Conservation (phyloP, 768 basidiomycete genomes). For the Amanita phalloides region DNA sequence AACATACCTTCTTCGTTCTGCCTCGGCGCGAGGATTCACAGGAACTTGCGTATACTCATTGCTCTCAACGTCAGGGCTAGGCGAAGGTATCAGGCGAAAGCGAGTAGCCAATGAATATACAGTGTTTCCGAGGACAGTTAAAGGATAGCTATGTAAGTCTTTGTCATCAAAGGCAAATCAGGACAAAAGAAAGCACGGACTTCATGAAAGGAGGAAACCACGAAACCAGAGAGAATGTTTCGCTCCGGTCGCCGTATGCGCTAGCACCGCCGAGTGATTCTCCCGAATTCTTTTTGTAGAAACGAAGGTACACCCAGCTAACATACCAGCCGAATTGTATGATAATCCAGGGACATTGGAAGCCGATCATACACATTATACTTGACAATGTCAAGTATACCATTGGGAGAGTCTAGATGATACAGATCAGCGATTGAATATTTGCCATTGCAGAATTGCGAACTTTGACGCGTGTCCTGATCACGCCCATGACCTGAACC, state of each 20-base stretch:
- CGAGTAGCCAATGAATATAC: constrained; percentile 57
- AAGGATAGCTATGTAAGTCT: constrained; percentile 45
- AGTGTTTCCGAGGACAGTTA: constrained; percentile 55
- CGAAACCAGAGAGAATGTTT: constrained; percentile 88
- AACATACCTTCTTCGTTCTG: constrained; percentile 82
- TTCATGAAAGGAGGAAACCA: constrained; percentile 98
- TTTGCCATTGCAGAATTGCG: constrained; percentile 7
- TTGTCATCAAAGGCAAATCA: constrained; percentile 1
- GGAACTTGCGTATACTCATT: constrained; percentile 68
- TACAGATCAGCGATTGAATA: constrained; percentile 2
- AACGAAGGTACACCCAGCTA: constrained; percentile 89
- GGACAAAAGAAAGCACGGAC: constrained; percentile 35
- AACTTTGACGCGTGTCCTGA: constrained; percentile 88
- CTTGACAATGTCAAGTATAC: constrained; percentile 86
- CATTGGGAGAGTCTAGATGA: constrained; percentile 81
- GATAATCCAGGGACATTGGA: constrained; percentile 83
- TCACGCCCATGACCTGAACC: constrained; percentile 79
- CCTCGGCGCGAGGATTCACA: constrained; percentile 89
- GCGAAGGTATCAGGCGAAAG: constrained; percentile 66
- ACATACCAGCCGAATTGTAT: constrained; percentile 99
- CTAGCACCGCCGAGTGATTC: constrained; percentile 52
- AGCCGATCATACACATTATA: constrained; percentile 70
- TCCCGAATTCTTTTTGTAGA: constrained; percentile 81
- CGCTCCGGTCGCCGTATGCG: constrained; percentile 89
- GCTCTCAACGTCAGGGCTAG: constrained; percentile 53